Conservation (phyloP, 352 stramenopile species). For the Phytophthora cryptogea region DNA sequence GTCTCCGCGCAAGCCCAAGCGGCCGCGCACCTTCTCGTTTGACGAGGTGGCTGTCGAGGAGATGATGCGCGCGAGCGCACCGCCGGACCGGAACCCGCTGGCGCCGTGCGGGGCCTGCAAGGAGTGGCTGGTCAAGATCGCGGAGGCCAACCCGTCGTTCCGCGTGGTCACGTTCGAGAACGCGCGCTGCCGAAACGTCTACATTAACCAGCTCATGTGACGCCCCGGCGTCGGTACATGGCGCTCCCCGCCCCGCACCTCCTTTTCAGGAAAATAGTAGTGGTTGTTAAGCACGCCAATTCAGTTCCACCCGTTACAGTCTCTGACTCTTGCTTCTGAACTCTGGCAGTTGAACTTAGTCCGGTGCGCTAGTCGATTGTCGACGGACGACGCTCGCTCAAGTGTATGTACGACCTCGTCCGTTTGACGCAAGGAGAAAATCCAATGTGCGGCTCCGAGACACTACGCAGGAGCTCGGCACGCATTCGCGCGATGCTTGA, state of each 20-base stretch:
- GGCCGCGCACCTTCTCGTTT: constrained; percentile 80
- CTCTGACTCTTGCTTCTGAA: not conserved
- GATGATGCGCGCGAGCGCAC: constrained; percentile 36
- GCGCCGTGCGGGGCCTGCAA: constrained; percentile 98
- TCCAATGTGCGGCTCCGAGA: constrained; percentile 4
- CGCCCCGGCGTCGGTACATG: constrained; percentile 7
- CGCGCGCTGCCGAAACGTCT: constrained; percentile 91
- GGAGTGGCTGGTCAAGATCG: constrained; percentile 99
- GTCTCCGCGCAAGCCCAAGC: constrained; percentile 74
- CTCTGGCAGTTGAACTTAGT: constrained; percentile 13
- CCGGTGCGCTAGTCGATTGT: constrained; percentile 14
- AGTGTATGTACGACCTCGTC: constrained; percentile 24
- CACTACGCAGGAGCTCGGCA: constrained; percentile 9
- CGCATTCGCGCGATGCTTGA: constrained; percentile 20
- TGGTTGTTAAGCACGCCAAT: not conserved
- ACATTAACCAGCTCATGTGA: constrained; percentile 85
- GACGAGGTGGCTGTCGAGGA: constrained; percentile 67
- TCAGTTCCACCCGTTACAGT: not conserved
- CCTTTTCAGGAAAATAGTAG: not conserved
- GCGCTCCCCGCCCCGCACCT: not conserved
- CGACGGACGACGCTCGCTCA: constrained; percentile 6
- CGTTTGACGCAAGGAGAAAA: constrained; percentile 23
- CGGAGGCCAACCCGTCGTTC: constrained; percentile 97
- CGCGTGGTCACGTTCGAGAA: constrained; percentile 97
- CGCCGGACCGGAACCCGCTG: constrained; percentile 94